A percentile compares a stretch with the other conserved stretches of the same genome.
phyloP scores from a whole-genome alignment of 495 filamentous ascomycete species.

The Penicillium parvum region DNA sequence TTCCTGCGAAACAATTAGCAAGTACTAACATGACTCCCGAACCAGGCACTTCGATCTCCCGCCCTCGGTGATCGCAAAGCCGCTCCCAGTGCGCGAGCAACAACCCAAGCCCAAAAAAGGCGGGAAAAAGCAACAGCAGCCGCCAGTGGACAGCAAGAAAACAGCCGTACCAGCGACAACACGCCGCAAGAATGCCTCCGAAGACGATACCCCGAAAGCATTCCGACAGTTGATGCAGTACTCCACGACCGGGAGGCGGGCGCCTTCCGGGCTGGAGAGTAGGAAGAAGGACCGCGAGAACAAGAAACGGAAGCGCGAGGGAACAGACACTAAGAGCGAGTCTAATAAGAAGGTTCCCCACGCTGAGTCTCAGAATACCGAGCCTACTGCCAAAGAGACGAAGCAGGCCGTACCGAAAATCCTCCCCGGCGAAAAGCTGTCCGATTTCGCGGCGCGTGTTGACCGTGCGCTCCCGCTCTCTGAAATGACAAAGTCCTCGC shows the following conservation, averaged over 20 bases:
- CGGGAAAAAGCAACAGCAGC: constrained; percentile 21
- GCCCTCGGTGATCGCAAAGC: constrained; percentile 62
- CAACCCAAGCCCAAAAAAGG: constrained; percentile 19
- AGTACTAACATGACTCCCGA: constrained; percentile 4
- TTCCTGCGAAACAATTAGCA: background rate
- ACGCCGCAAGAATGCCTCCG: constrained; percentile 41
- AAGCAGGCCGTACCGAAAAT: constrained; percentile 56
- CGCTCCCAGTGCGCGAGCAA: constrained; percentile 56
- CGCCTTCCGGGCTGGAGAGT: constrained; percentile 65
- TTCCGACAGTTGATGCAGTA: constrained; percentile 79
- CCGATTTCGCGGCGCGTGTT: constrained; percentile 79
- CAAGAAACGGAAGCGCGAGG: constrained; percentile 47
- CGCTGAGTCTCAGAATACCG: constrained; percentile 8
- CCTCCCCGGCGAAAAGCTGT: constrained; percentile 72
- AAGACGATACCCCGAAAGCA: constrained; percentile 80
- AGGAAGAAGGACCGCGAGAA: constrained; percentile 44
- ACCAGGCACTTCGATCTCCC: constrained; percentile 66
- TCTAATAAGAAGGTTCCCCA: constrained; percentile 17
- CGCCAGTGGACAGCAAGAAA: constrained; percentile 17
- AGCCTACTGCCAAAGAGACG: constrained; percentile 11
- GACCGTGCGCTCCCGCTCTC: constrained; percentile 77
- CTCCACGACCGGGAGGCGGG: constrained; percentile 48
- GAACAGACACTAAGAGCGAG: constrained; percentile 8
- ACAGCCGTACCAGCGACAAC: constrained; percentile 15
- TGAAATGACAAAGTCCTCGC: constrained; percentile 45